These are phyloP conservation scores for Lavandula angustifolia DNA, from an alignment of 257 asterid species.

Conservation along the genomic window DNA sequence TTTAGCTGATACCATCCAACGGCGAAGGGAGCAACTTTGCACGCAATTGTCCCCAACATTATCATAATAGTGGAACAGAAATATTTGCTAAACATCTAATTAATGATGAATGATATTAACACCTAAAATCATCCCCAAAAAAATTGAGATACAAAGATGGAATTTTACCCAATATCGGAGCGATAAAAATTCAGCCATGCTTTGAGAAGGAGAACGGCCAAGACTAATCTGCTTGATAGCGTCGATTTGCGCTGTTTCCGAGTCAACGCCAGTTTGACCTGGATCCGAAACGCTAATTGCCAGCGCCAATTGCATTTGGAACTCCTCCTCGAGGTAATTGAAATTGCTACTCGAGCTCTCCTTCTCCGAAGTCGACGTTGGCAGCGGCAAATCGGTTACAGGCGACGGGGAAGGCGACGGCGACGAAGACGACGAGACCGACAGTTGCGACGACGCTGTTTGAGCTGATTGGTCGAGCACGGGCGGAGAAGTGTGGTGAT, in stretches of 20 bases:
- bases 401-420: constrained; percentile 39
- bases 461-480: constrained; percentile 43
- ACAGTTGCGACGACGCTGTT: constrained; percentile 34
- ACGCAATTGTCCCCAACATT: constrained; percentile 10
- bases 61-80: constrained; percentile 15
- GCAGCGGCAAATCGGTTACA: constrained; percentile 32
- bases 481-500: constrained; percentile 39
- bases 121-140: constrained; percentile 5
- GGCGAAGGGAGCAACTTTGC: constrained; percentile 11
- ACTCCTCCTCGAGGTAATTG: constrained; percentile 83
- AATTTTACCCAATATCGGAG: constrained; percentile 74
- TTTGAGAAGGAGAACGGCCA: constrained; percentile 70
- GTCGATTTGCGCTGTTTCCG: constrained; percentile 79
- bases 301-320: constrained; percentile 85
- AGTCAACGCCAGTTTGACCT: constrained; percentile 58
- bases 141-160: background rate
- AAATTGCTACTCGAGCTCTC: constrained; percentile 38
- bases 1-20: constrained; percentile 22
- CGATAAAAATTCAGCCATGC: constrained; percentile 63
- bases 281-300: constrained; percentile 93
- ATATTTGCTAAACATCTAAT: constrained; percentile 14
- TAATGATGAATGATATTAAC: constrained; percentile 19
- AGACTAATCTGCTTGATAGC: constrained; percentile 88
- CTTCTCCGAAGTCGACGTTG: constrained; percentile 35
- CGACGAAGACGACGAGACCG: constrained; percentile 38